phyloP scores from a whole-genome alignment of 176 grass and related monocot species.

The Triticum turgidum region DNA sequence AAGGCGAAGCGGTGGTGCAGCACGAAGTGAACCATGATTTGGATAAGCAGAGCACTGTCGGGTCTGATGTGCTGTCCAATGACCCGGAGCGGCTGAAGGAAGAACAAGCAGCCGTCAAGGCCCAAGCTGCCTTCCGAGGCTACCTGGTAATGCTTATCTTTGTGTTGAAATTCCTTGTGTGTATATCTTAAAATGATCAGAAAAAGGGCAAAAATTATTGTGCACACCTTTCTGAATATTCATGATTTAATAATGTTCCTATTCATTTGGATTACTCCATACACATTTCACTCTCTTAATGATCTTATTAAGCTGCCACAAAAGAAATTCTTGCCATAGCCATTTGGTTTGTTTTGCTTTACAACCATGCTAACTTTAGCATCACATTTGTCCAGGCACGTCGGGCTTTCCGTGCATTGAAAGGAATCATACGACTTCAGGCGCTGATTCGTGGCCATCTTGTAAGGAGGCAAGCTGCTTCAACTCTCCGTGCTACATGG shows the following conservation, averaged over 20 bases:
- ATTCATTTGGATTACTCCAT: not conserved
- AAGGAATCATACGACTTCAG: constrained; percentile 83
- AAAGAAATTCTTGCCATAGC: not conserved
- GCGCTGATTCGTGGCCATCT: constrained; percentile 82
- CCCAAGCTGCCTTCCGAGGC: constrained; percentile 79
- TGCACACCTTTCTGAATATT: not conserved
- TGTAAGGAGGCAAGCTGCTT: constrained; percentile 88
- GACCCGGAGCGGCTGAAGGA: constrained; percentile 44
- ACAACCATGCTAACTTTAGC: not conserved
- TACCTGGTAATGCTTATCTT: constrained; percentile 63
- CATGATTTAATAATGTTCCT: not conserved
- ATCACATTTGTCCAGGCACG: constrained; percentile 56
- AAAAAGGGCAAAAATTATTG: not conserved
- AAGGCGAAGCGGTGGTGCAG: constrained; percentile 30
- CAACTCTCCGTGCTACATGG: constrained; percentile 67
- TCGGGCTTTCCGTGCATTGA: constrained; percentile 68
- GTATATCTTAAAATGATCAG: not conserved
- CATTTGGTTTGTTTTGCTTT: not conserved
- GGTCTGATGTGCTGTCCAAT: constrained; percentile 16
- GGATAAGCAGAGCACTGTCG: constrained; percentile 36
- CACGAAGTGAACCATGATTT: constrained; percentile 27
- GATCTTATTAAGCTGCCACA: not conserved
- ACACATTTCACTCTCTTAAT: not conserved
- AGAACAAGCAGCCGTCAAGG: constrained; percentile 74
- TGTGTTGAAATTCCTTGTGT: not conserved